Conservation (phyloP, 2,329 filamentous ascomycete species). For the Ilyonectria robusta region DNA sequence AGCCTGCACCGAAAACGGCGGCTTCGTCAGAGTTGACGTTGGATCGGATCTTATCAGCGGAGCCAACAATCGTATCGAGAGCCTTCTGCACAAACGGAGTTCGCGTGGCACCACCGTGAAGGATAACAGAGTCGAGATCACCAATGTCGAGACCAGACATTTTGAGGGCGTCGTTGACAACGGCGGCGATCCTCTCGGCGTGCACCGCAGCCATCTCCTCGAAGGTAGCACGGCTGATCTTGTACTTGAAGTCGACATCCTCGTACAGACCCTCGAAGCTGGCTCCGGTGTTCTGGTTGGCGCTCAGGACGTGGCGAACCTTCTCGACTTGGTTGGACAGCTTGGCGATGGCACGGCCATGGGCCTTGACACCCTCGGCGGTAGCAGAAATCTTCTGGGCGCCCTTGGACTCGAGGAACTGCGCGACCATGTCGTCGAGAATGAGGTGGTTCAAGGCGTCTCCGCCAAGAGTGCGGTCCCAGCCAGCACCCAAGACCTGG, state of each 20-base stretch:
- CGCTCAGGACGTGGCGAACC: conserved; percentile 89
- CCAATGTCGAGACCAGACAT: conserved; percentile 79
- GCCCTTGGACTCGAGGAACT: conserved; percentile 80
- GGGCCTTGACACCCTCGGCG: conserved; percentile 74
- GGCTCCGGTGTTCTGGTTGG: conserved; percentile 85
- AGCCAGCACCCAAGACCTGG: conserved; percentile 87
- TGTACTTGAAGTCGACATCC: conserved; percentile 94
- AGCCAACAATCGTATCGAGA: conserved; percentile 82
- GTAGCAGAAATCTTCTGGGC: conserved; percentile 76
- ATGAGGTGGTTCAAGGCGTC: conserved; percentile 91
- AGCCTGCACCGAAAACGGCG: conserved; percentile 94
- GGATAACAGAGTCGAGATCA: conserved; percentile 90
- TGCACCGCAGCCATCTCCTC: conserved; percentile 82
- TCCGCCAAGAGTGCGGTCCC: conserved; percentile 91
- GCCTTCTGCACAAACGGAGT: conserved; percentile 95
- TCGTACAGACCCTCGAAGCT: conserved; percentile 93
- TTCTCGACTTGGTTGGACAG: conserved; percentile 94
- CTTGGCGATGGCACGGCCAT: conserved; percentile 90
- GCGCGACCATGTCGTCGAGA: conserved; percentile 86
- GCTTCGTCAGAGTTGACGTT: conserved; percentile 98
- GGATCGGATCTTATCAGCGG: conserved; percentile 83
- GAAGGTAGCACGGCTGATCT: conserved; percentile 84
- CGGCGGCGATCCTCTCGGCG: conserved; percentile 75
- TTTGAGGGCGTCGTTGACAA: conserved; percentile 81
- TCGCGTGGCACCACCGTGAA: conserved; percentile 90